Evolutionary conservation across 2,329 filamentous ascomycete species (phyloP).

Genomic region (Penicillium palitans): DNA sequence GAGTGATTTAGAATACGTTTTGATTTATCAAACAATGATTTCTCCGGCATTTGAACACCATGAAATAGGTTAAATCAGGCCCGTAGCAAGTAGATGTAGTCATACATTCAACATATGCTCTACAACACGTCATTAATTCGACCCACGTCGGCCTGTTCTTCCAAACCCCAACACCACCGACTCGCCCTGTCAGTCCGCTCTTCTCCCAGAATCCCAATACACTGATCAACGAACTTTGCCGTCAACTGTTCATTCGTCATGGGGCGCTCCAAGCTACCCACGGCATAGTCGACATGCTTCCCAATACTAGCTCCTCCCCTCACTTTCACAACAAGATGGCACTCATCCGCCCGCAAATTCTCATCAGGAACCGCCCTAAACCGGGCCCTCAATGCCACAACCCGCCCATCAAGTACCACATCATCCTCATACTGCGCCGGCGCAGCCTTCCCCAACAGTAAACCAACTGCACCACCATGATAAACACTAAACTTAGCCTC

Average conservation of each 20-base stretch:
- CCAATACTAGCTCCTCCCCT: slow-evolving; percentile 35
- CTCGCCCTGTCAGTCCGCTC: slow-evolving; percentile 38
- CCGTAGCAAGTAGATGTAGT: background rate
- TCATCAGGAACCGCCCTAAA: slow-evolving; percentile 48
- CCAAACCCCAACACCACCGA: slow-evolving; percentile 34
- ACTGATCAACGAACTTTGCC: slow-evolving; percentile 54
- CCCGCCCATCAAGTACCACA: slow-evolving; percentile 45
- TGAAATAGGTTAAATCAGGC: background rate
- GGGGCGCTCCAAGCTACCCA: slow-evolving; percentile 53
- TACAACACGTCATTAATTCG: slow-evolving; percentile 7
- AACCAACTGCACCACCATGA: slow-evolving; percentile 53
- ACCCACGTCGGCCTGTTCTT: slow-evolving; percentile 6
- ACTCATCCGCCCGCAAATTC: slow-evolving; percentile 46
- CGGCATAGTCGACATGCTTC: slow-evolving; percentile 52
- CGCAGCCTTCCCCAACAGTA: slow-evolving; percentile 54
- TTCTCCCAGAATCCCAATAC: slow-evolving; percentile 43
- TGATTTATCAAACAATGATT: background rate
- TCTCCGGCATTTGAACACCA: background rate
- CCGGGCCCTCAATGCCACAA: slow-evolving; percentile 48
- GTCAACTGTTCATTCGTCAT: slow-evolving; percentile 49
- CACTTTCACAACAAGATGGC: slow-evolving; percentile 41
- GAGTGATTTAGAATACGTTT: slow-evolving; percentile 27
- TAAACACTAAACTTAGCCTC: slow-evolving; percentile 59
- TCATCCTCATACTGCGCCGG: slow-evolving; percentile 54
- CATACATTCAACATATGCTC: background rate